phyloP scores from a whole-genome alignment of 495 filamentous ascomycete species.

The Penicillium diatomitis region DNA sequence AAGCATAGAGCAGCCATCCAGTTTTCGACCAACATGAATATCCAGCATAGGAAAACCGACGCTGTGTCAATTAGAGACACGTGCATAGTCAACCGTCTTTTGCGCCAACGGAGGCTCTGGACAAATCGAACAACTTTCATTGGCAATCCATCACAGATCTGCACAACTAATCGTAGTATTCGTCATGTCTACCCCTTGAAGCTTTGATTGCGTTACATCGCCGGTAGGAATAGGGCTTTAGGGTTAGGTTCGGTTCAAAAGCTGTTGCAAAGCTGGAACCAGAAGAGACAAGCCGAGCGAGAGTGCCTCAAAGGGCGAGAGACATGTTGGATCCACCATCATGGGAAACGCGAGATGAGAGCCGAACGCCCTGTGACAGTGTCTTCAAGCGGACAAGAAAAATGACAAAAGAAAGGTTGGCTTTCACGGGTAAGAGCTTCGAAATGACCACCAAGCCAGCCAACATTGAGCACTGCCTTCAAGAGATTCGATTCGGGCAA shows the following conservation, averaged over 20 bases:
- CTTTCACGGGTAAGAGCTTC: slow-evolving; percentile 2
- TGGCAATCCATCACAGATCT: slow-evolving; percentile 17
- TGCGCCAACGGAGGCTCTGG: slow-evolving; percentile 27
- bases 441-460: neutral
- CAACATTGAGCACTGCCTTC: neutral
- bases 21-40: slow-evolving; percentile 29
- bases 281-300: slow-evolving; percentile 27
- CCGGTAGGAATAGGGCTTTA: slow-evolving; percentile 27
- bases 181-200: slow-evolving; percentile 33
- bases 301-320: slow-evolving; percentile 23
- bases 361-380: slow-evolving; percentile 12
- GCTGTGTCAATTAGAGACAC: slow-evolving; percentile 25
- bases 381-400: slow-evolving; percentile 14
- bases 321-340: slow-evolving; percentile 15
- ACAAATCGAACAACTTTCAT: slow-evolving; percentile 29
- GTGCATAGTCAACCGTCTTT: slow-evolving; percentile 41
- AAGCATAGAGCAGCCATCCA: slow-evolving; percentile 27
- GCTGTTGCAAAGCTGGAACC: neutral
- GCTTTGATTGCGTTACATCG: slow-evolving; percentile 19
- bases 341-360: slow-evolving; percentile 6
- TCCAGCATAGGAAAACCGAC: slow-evolving; percentile 41
- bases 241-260: slow-evolving; percentile 38
- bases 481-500: slow-evolving; percentile 11
- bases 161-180: slow-evolving; percentile 24
- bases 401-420: slow-evolving; percentile 6